Evolutionary conservation across 495 filamentous ascomycete genomes (phyloP).

Genomic region (Entonaema liquescens): DNA sequence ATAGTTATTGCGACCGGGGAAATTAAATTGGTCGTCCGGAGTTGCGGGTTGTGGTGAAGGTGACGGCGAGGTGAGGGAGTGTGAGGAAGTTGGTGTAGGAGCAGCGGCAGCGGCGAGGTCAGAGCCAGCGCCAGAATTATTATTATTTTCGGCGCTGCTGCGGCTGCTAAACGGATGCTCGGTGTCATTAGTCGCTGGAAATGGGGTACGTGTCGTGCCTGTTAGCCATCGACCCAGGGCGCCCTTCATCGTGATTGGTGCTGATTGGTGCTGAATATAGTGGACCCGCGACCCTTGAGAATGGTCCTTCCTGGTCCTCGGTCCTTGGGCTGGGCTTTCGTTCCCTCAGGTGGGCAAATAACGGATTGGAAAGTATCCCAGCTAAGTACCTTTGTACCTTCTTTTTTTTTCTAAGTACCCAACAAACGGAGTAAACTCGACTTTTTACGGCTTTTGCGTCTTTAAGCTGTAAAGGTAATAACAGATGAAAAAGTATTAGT

Average conservation of each 20-base stretch:
- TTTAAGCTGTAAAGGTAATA: background rate
- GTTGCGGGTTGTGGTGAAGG: conserved; percentile 55
- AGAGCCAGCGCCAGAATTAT: conserved; percentile 33
- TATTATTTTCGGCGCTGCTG: conserved; percentile 47
- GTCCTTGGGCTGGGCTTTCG: conserved; percentile 28
- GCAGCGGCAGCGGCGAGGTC: conserved; percentile 34
- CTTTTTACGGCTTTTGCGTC: background rate
- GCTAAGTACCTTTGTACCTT: background rate
- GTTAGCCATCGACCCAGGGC: conserved; percentile 47
- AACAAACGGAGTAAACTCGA: background rate
- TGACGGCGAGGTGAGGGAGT: conserved; percentile 47
- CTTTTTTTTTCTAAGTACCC: too few relatives aligned
- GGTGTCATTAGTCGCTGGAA: conserved; percentile 45
- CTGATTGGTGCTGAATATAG: conserved; percentile 14
- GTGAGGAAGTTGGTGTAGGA: conserved; percentile 47
- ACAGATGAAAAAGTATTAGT: background rate
- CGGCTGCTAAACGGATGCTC: conserved; percentile 46
- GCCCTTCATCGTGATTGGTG: conserved; percentile 47
- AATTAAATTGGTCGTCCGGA: conserved; percentile 48
- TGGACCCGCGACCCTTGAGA: conserved; percentile 31
- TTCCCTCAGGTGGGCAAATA: background rate
- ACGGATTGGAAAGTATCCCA: background rate
- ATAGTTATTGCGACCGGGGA: conserved; percentile 43
- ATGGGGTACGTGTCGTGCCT: conserved; percentile 44
- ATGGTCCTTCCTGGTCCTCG: conserved; percentile 41